These are phyloP conservation scores for Albifimbria verrucaria DNA, from an alignment of 2,329 filamentous ascomycete genomes.

Conservation along the genomic window DNA sequence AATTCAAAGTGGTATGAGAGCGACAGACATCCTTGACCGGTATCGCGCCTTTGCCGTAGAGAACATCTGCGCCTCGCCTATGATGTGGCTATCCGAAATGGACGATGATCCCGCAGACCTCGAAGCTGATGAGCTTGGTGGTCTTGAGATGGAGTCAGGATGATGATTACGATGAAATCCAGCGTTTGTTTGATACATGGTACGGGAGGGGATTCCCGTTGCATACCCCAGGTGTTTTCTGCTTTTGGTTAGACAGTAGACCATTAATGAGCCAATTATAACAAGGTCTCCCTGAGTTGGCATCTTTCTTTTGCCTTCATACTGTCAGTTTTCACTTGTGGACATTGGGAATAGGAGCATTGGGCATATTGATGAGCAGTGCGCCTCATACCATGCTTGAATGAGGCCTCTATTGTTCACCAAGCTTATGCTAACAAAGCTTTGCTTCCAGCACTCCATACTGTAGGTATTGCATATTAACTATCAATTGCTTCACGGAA, in stretches of 20 bases:
- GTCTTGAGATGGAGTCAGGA: not conserved
- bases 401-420: too few species aligned
- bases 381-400: too few species aligned
- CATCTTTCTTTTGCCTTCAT: not conserved
- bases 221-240: too few species aligned
- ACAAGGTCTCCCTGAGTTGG: not conserved
- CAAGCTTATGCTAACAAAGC: too few species aligned
- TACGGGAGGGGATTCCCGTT: too few species aligned
- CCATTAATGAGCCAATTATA: not conserved
- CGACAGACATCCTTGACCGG: conserved; percentile 51
- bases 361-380: too few species aligned
- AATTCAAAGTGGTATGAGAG: conserved; percentile 35
- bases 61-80: conserved; percentile 38
- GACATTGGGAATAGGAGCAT: too few species aligned
- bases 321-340: too few species aligned
- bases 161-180: not conserved
- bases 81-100: conserved; percentile 24
- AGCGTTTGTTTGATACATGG: not conserved
- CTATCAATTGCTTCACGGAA: too few species aligned
- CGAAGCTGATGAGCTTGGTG: not conserved
- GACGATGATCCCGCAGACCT: conserved; percentile 3
- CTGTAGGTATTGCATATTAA: too few species aligned
- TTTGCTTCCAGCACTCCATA: too few species aligned
- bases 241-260: too few species aligned
- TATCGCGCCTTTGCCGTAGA: conserved; percentile 52